Base-by-base conservation (phyloP, 352 stramenopile genomes). In the Phytophthora sojae region DNA sequence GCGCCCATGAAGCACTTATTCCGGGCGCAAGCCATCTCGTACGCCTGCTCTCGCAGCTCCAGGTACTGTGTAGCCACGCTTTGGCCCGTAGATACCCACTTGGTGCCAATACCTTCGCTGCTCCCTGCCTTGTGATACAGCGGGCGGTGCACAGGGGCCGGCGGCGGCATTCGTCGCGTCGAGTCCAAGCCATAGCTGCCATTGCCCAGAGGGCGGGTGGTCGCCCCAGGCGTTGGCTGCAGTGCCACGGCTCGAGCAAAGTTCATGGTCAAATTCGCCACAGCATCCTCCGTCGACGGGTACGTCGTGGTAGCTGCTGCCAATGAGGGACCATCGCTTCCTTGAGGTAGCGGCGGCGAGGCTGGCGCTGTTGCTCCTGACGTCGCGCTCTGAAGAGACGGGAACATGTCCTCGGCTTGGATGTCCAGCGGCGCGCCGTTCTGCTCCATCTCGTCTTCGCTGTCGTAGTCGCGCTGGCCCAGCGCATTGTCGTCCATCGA, bases 1-100 rank as follows among this genome's bases (percentile, higher is more conserved):
- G 89, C 89, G 19, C 85, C 75, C 89, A 96, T 95, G 52, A 96
- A 95, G 62, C 89, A 96, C 53, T 92, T 90, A 79, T 96, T 96
- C 17, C 89, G 87, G 15, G 87, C 89, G 39, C 87, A 92, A 6
- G 89, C 87, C 55, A 93, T 76, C 69, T 95, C 73, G 64, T 93
- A 92, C n/a, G 87, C 89, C 39, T 90, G 76, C 61, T 94, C 87
- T 8, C 89, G 89, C 15, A 93, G 67, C 57, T 92, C 73, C 67
- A 89, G 73, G 71, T 96, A 96, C 76, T 96, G 88, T 8, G 73
- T 76, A 29, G 81, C 61, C 21, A 94, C 84, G 6, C 77, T 75
- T 5, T 79, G 53, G 11, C 88, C 88, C 0, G 88, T 96, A 1
- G 77, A 76, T 42, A 96, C 76, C 88, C 88, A 94, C 60, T 84